A percentile compares a stretch with the other conserved stretches of the same genome.
Evolutionary conservation across 2,329 filamentous ascomycete genomes (phyloP).

Genomic region (Neurospora crassa): DNA sequence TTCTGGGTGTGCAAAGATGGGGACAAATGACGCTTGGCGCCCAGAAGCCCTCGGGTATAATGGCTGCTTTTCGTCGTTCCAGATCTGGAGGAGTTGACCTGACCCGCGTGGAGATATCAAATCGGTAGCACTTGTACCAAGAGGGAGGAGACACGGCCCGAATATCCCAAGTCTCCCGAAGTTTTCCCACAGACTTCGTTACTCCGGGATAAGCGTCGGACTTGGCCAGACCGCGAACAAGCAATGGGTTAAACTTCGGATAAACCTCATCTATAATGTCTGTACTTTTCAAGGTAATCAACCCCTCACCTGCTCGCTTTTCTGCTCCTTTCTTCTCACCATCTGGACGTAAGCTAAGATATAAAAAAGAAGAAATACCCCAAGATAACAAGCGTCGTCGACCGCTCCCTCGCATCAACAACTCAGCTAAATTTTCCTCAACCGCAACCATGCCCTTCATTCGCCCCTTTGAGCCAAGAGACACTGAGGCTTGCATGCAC

Average conservation of each 20-base stretch:
- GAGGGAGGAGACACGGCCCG: not conserved
- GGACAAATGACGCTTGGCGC: too few species aligned
- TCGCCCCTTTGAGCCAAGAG: constrained; percentile 20
- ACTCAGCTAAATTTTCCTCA: not conserved
- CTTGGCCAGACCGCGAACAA: not conserved
- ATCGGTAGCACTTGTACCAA: not conserved
- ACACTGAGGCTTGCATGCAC: constrained; percentile 15
- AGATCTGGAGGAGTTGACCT: not conserved
- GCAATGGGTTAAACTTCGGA: not conserved
- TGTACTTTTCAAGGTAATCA: not conserved
- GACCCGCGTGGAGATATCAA: not conserved
- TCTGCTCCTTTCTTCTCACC: not conserved
- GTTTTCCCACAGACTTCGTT: not conserved
- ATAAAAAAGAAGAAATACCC: not conserved
- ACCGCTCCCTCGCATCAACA: not conserved
- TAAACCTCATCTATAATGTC: not conserved
- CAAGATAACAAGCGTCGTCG: too few species aligned
- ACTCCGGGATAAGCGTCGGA: not conserved
- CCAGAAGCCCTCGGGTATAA: not conserved
- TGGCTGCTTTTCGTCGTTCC: not conserved
- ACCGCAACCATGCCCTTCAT: constrained; percentile 34
- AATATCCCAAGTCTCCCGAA: not conserved
- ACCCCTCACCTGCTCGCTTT: not conserved
- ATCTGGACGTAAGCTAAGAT: not conserved
- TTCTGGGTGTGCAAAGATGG: too few species aligned